Base-by-base conservation (phyloP, 345 rosid species). In the Luvunga scandens region DNA sequence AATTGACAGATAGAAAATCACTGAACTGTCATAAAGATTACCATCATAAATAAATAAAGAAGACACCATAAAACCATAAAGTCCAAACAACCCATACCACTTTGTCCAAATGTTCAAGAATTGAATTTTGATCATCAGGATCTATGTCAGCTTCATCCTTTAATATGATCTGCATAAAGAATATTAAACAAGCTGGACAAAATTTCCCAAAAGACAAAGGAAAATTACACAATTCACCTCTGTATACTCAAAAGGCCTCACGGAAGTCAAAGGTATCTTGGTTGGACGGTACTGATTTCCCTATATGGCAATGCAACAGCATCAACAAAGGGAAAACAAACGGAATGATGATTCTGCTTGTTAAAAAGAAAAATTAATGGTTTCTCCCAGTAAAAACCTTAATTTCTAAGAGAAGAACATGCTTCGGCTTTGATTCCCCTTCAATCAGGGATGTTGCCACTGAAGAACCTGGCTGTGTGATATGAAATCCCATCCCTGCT, bases 401-500 rank as follows among this genome's bases (percentile, higher is more conserved):
- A 82, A 96, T 91, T 90, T 96, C 99, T 73, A 96, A 87, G 78
- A 94, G 97, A 83, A 96, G 97, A 76, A 92, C 97, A 84, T 96
- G 99, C 84, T 96, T 96, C 67, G 93, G 99, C 85, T 92, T 96
- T 81, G 99, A 94, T 83, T 96, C 99, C 78, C 99, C 99, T 85
- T 94, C 98, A 82, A 96, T 96, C 65, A 96, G 90, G 66, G 99
- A 96, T 6, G 99, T 96, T 71, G 99, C 99, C 70, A 96, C 88
- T n/a, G 99, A 96, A 73, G 99, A 96, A 78, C 99, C 98, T 27
- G 99, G 97, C 87, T 94, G 99, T n/a, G 97, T 94, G 73, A 96
- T 87, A 87, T 96, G 99, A 83, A 96, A 96, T 76, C 99, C 99
- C 98, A 96, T 93, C 67, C 99, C 99, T 25, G 93, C 87, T 81